Base-by-base conservation (phyloP, 495 filamentous ascomycete species). In the Penicillium waksmanii region DNA sequence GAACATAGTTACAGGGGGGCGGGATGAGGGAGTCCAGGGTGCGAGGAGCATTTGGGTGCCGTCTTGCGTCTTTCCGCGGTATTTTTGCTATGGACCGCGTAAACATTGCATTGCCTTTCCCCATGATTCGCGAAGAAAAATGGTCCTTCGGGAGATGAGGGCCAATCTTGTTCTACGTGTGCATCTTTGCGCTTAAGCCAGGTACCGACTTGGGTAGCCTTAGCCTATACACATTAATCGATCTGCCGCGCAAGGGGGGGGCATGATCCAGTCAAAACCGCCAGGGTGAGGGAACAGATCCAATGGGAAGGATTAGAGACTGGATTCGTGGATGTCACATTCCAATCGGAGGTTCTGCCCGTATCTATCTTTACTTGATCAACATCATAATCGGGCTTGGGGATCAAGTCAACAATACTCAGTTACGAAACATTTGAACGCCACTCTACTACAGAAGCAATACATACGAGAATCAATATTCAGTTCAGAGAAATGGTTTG, bases 221-320 rank as follows among this genome's bases (percentile, higher is more conserved):
- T 1, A 5, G 42, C 17, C 13, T 19, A 44, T n/a, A 2, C 10
- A 9, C 13, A 19, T 17, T 25, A 11, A 19, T 47, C 31, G 44
- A 53, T 44, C 51, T 35, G 25, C 27, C 3, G 3, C 51, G 51
- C 56, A 63, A 66, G 64, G 64, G 61, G 61, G 36, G 10, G 12
- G 5, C 25, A 19, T 46, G 23, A 36, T 51, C 53, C 36, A 44
- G 44, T 55, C 11, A 42, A 21, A 50, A 18, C 8, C 8, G 18
- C 23, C 44, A 49, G 36, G 36, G 19, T 43, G 12, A 18, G 13
- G 18, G 55, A 19, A n/a, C 44, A 57, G 8, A 7, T 19, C 34
- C 55, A 42, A 31, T 53, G 17, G 13, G 49, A 25, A 34, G 33
- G 3, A 7, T 13, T 19, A 36, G 31, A n/a, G 21, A 23, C 23